Conservation (phyloP, 169 alveolate species). For the Perkinsus marinus region DNA sequence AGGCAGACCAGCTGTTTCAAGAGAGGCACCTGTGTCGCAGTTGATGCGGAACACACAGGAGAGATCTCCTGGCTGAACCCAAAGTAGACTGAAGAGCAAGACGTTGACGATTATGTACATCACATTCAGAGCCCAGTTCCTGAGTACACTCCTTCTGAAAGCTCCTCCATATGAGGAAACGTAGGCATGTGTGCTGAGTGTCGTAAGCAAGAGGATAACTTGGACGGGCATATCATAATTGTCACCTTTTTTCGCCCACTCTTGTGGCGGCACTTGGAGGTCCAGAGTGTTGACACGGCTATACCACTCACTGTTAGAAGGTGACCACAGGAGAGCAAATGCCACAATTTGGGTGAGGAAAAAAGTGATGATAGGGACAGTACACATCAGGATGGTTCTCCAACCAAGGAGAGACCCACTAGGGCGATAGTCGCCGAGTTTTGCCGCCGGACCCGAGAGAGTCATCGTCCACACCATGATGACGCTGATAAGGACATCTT, state of each 20-base stretch:
- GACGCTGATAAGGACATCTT: slow-evolving; percentile 46
- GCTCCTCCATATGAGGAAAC: slow-evolving; percentile 60
- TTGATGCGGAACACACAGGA: slow-evolving; percentile 70
- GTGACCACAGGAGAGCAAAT: background rate
- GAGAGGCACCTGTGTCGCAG: slow-evolving; percentile 61
- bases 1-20: background rate
- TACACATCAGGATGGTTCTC: background rate
- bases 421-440: background rate
- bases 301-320: too few relatives aligned
- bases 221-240: slow-evolving; percentile 62
- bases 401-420: background rate
- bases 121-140: slow-evolving; percentile 45
- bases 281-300: too few relatives aligned
- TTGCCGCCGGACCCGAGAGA: slow-evolving; percentile 25
- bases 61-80: slow-evolving; percentile 56
- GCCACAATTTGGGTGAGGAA: background rate
- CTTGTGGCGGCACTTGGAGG: background rate
- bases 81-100: slow-evolving; percentile 35
- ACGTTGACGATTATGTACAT: background rate
- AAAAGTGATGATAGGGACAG: background rate
- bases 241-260: slow-evolving; percentile 41
- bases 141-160: slow-evolving; percentile 44
- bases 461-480: slow-evolving; percentile 56
- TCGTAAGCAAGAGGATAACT: slow-evolving; percentile 56
- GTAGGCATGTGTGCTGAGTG: slow-evolving; percentile 58